Conservation (phyloP, 768 basidiomycete species). For the Coprinopsis strossmayeri region DNA sequence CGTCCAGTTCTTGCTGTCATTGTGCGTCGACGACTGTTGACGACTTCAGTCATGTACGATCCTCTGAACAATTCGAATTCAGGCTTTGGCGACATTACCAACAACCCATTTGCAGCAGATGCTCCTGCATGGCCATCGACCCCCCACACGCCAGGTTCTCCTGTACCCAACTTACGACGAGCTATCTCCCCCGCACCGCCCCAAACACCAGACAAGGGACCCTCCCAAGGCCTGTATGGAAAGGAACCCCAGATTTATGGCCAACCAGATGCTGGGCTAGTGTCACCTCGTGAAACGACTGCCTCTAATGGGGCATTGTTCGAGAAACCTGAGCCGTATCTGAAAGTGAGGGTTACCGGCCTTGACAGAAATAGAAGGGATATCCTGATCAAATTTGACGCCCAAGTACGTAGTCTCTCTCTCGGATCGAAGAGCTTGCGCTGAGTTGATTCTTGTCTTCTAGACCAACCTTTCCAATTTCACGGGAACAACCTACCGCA, state of each 20-base stretch:
- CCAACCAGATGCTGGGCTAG: conserved; percentile 75
- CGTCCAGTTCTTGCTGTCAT: too few relatives aligned
- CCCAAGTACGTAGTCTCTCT: conserved; percentile 84
- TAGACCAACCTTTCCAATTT: conserved; percentile 95
- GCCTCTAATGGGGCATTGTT: conserved; percentile 64
- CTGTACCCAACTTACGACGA: conserved; percentile 65
- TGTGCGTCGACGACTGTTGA: too few relatives aligned
- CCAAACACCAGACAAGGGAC: conserved; percentile 45
- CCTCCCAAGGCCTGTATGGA: conserved; percentile 57
- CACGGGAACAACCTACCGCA: conserved; percentile 81
- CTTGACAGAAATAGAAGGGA: conserved; percentile 95
- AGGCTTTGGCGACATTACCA: conserved; percentile 44
- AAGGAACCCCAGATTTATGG: conserved; percentile 85
- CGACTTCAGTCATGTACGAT: conserved; percentile 49
- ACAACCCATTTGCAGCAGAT: conserved; percentile 21
- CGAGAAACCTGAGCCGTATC: conserved; percentile 76
- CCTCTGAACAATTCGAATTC: conserved; percentile 55
- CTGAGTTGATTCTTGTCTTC: too few relatives aligned
- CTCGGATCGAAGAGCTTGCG: too few relatives aligned
- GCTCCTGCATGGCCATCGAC: conserved; percentile 76
- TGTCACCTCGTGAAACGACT: conserved; percentile 64
- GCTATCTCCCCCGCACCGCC: conserved; percentile 44
- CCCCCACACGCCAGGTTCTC: conserved; percentile 64
- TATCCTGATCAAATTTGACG: conserved; percentile 89
- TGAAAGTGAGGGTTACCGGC: conserved; percentile 84